Evolutionary conservation across 345 rosid genomes (phyloP).

Genomic region (Aethionema arabicum): DNA sequence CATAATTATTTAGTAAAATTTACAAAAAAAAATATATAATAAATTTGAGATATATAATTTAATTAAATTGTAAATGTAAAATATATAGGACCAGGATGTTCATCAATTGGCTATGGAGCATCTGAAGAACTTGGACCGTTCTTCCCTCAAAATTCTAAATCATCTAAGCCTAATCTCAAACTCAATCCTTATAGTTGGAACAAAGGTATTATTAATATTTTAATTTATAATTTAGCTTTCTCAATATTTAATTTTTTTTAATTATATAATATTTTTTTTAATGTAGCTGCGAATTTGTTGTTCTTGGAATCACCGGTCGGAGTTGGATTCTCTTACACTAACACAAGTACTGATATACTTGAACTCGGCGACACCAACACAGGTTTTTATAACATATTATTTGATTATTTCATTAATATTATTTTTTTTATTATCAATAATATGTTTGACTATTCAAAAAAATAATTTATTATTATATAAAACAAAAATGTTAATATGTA

Average conservation of each 20-base stretch:
- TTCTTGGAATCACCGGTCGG: constrained; percentile 71
- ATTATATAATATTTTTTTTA: not conserved
- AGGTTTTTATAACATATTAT: constrained; percentile 34
- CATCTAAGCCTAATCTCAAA: constrained; percentile 37
- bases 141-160: constrained; percentile 52
- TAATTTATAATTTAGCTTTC: not conserved
- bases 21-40: constrained; percentile 1
- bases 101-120: constrained; percentile 72
- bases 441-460: not conserved
- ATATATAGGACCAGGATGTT: constrained; percentile 74
- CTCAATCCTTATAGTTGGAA: constrained; percentile 73
- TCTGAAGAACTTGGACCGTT: constrained; percentile 86
- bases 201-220: constrained; percentile 47
- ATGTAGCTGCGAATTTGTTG: constrained; percentile 59
- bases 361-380: constrained; percentile 58
- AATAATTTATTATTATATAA: not conserved
- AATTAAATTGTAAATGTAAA: constrained; percentile 15
- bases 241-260: not conserved
- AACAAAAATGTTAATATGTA: not conserved
- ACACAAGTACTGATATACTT: constrained; percentile 44
- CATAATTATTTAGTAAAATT: too few relatives aligned
- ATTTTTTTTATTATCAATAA: not conserved
- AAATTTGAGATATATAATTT: constrained; percentile 1
- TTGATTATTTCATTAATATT: not conserved
- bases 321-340: constrained; percentile 64